phyloP scores from a whole-genome alignment of 2,329 filamentous ascomycete species.

The Elsinoe fawcettii region DNA sequence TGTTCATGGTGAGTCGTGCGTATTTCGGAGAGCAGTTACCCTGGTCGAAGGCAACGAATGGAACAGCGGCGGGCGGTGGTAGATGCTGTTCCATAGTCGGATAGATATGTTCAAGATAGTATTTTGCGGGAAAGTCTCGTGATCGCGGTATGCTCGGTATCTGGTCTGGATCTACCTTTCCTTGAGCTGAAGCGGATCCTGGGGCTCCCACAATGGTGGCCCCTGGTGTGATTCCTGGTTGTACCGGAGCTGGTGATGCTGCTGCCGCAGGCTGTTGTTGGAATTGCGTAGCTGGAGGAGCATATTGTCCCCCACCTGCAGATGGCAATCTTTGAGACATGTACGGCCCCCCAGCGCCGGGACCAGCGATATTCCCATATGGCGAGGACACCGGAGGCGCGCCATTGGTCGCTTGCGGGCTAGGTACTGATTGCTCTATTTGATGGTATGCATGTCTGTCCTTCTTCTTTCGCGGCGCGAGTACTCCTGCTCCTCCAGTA shows the following conservation, averaged over 20 bases:
- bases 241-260: conserved; percentile 19
- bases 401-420: conserved; percentile 62
- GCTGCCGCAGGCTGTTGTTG: conserved; percentile 29
- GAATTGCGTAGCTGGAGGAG: conserved; percentile 17
- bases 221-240: conserved; percentile 20
- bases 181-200: conserved; percentile 54
- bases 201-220: conserved; percentile 31
- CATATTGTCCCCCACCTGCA: conserved; percentile 3
- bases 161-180: conserved; percentile 79
- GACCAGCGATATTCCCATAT: conserved; percentile 29
- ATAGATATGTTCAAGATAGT: conserved; percentile 82
- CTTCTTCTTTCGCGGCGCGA: conserved; percentile 72
- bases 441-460: conserved; percentile 88
- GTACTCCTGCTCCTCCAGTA: conserved; percentile 39
- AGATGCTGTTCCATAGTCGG: conserved; percentile 92
- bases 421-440: conserved; percentile 63
- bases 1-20: conserved; percentile 84
- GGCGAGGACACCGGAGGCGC: conserved; percentile 53
- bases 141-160: conserved; percentile 84
- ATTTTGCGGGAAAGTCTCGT: conserved; percentile 71
- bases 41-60: conserved; percentile 91
- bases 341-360: conserved; percentile 27
- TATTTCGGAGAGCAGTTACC: conserved; percentile 95
- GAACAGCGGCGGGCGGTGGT: conserved; percentile 77
- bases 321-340: conserved; percentile 29